These are phyloP conservation scores for Umbelopsis vinacea DNA, from an alignment of 192 early-diverging fungal species.

Conservation along the genomic window DNA sequence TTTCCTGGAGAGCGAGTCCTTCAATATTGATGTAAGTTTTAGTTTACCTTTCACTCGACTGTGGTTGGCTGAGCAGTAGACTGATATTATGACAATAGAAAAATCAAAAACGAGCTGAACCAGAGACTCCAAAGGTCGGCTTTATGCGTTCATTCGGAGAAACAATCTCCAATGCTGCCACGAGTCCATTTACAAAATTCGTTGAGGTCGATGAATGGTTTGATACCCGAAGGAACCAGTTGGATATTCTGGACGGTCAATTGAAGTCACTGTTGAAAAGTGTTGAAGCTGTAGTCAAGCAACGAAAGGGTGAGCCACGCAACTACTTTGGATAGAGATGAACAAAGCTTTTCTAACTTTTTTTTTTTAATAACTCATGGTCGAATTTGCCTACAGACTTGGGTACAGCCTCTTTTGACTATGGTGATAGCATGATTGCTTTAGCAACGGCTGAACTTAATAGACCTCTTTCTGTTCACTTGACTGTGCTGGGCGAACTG, in stretches of 20 bases:
- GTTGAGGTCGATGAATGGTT: constrained; percentile 82
- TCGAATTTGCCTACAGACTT: constrained; percentile 50
- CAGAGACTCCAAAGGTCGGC: constrained; percentile 41
- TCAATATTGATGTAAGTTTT: constrained; percentile 68
- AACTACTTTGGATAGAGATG: neutral
- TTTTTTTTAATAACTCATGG: too few species aligned
- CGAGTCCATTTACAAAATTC: constrained; percentile 65
- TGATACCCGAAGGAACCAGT: constrained; percentile 69
- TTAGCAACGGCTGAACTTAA: constrained; percentile 77
- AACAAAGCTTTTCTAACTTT: neutral
- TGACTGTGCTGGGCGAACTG: constrained; percentile 76
- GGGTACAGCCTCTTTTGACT: constrained; percentile 70
- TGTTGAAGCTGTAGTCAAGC: constrained; percentile 77
- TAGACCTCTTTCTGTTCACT: constrained; percentile 63
- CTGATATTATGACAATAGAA: constrained; percentile 36
- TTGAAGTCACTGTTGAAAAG: constrained; percentile 77
- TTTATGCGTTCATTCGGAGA: constrained; percentile 76
- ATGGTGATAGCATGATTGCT: constrained; percentile 77
- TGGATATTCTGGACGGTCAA: constrained; percentile 80
- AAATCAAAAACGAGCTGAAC: constrained; percentile 51
- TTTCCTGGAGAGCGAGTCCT: constrained; percentile 89
- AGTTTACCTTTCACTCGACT: too few species aligned
- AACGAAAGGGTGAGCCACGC: constrained; percentile 55
- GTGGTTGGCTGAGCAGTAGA: neutral
- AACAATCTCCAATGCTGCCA: constrained; percentile 61